Base-by-base conservation (phyloP, 208 protist genomes). In the Trypanosoma vivax region DNA sequence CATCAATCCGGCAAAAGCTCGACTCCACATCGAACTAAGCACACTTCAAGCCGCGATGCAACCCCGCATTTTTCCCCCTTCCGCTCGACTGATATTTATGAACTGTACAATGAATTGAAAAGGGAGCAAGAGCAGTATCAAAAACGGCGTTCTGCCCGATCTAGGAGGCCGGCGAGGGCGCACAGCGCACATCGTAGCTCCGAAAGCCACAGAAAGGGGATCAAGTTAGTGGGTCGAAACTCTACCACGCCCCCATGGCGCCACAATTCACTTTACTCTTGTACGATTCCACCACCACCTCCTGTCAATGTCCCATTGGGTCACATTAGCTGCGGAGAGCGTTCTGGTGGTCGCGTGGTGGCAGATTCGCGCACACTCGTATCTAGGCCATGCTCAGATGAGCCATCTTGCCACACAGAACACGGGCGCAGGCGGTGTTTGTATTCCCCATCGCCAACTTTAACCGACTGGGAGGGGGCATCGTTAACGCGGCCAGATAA, bases 271-370 rank as follows among this genome's bases (percentile, higher is more conserved):
- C 47, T 48, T 25, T 41, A 54, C 13, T 35, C 50, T 10, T 23
- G 62, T 21, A 51, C 65, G 9, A 66, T 71, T 30, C 60, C 58
- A 4, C 45, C 61, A 10, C 46, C 75, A 9, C 51, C 82, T 25
- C 60, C 60, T 19, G 34, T 90, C 3, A 55, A 66, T 14, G 70
- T 77, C 5, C 82, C 82, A 13, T 65, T 90, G 9, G 82, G 82
- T 5, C 78, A 70, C 54, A 85, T 90, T 25, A 72, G 72, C 46
- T 38, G 76, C 14, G 74, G 81, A 24, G 76, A 66, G 18, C 76
- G 73, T 21, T 57, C 58, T 34, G n/a, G n/a, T n/a, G n/a, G n/a
- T n/a, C n/a, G n/a, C n/a, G n/a, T n/a, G n/a, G n/a, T n/a, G n/a
- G n/a, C n/a, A n/a, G n/a, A n/a, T n/a, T n/a, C n/a, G n/a, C n/a